Base-by-base conservation (phyloP, 176 grass and related monocot genomes). In the Eremochloa ophiuroides region DNA sequence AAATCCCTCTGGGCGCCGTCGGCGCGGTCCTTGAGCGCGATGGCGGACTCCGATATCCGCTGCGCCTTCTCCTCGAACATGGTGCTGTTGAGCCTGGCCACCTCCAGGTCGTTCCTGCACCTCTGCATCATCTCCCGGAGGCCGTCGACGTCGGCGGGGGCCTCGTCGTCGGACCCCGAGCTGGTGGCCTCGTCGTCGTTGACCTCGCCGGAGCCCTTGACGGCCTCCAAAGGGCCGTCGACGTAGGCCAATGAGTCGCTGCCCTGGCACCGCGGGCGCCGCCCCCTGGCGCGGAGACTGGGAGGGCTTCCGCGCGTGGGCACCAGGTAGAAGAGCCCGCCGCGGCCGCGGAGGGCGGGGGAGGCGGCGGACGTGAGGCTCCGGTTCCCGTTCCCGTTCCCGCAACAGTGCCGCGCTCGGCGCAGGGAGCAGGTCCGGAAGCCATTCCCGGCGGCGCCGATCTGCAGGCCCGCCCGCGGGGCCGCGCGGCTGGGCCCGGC, bases 61-160 rank as follows among this genome's bases (percentile, higher is more conserved):
- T 94, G 92, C 1, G 92, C 90, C 84, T 93, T 94, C 79, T 89
- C 90, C 73, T 98, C 92, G 16, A 94, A 98, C 90, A 92, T 91
- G 37, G 90, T 91, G 73, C 92, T 94, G 84, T 93, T 98, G 51
- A 92, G 69, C 69, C 69, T 65, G 11, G 88, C 92, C 25, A 84
- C 92, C 44, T 94, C 90, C 66, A 98, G 88, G 71, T 94, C 92
- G 73, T 89, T 93, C 8, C 47, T 69, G 33, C 78, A 76, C 53
- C 63, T 84, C 5, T 88, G 82, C 28, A 98, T 82, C 51, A 85
- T 41, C 18, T 98, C 95, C 8, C 81, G 42, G 42, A 98, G 78
- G 26, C 26, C 59, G 27, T 91, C 88, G 4, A 89, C 43, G 1
- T 93, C 76, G 0, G 55, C 59, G 67, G 7, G 12, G 3, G 14